Conservation (phyloP, 2,329 filamentous ascomycete genomes). For the Sordariomycetes sp. region DNA sequence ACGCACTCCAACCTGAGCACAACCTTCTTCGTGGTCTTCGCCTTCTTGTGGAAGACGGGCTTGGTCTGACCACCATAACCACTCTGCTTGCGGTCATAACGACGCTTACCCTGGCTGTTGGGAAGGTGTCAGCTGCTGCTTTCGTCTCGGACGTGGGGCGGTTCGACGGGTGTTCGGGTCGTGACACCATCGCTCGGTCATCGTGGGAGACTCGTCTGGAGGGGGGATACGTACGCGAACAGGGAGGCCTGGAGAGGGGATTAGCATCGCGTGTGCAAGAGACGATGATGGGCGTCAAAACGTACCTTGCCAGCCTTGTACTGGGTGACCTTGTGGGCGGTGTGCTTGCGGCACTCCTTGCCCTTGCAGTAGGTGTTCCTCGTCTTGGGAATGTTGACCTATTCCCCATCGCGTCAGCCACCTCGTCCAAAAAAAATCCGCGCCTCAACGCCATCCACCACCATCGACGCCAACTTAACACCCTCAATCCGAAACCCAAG, state of each 20-base stretch:
- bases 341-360: slow-evolving; percentile 87
- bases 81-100: slow-evolving; percentile 98
- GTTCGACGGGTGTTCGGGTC: too few relatives aligned
- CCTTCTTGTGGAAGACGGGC: slow-evolving; percentile 99
- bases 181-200: not conserved
- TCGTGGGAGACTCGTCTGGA: not conserved
- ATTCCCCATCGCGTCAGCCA: slow-evolving; percentile 14
- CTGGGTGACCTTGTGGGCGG: slow-evolving; percentile 86
- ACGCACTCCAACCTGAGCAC: slow-evolving; percentile 97
- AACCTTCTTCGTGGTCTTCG: slow-evolving; percentile 99
- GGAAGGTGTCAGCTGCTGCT: not conserved
- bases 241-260: slow-evolving; percentile 60
- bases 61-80: slow-evolving; percentile 99
- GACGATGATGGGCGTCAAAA: not conserved
- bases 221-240: slow-evolving; percentile 43
- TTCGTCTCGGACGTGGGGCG: not conserved
- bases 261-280: not conserved
- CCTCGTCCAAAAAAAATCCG: slow-evolving; percentile 6
- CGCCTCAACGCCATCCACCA: slow-evolving; percentile 1
- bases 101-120: slow-evolving; percentile 87
- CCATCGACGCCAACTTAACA: slow-evolving; percentile 4
- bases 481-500: slow-evolving; percentile 2
- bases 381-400: slow-evolving; percentile 97
- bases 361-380: slow-evolving; percentile 96
- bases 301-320: slow-evolving; percentile 90